phyloP scores from a whole-genome alignment of 1,139 yeast species.

The Suhomyces kunorum region DNA sequence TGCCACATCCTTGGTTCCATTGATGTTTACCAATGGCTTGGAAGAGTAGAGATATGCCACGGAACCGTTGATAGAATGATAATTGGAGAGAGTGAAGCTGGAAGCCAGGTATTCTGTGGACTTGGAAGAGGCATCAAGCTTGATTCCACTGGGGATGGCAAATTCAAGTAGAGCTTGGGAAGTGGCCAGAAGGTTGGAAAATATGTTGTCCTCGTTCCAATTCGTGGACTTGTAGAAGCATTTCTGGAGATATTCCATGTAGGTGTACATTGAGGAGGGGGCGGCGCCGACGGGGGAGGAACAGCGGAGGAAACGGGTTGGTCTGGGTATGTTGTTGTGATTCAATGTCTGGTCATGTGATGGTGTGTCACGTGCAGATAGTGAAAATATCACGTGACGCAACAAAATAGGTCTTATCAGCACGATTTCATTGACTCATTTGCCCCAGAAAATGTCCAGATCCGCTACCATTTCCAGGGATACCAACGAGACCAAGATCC shows the following conservation, averaged over 20 bases:
- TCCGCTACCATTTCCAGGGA: constrained; percentile 62
- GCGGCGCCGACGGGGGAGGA: background rate
- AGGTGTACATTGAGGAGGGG: constrained; percentile 57
- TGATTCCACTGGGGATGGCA: constrained; percentile 66
- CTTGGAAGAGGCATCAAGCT: constrained; percentile 69
- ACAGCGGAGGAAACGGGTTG: background rate
- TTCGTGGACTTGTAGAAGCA: constrained; percentile 67
- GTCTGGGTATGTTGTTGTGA: background rate
- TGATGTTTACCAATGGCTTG: constrained; percentile 51
- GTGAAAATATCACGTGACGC: no score
- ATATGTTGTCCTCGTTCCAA: constrained; percentile 80
- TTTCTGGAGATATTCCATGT: constrained; percentile 80
- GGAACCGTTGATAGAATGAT: constrained; percentile 75
- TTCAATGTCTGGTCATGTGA: background rate
- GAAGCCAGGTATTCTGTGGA: constrained; percentile 74
- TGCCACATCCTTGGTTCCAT: constrained; percentile 55
- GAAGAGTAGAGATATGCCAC: constrained; percentile 80
- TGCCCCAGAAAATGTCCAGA: constrained; percentile 16
- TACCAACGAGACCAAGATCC: constrained; percentile 93
- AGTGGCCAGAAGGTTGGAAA: constrained; percentile 70
- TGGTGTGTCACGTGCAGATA: background rate
- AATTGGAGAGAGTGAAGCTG: constrained; percentile 69
- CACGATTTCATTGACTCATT: constrained; percentile 4
- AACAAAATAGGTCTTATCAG: background rate
- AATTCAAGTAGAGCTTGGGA: constrained; percentile 75